These are phyloP conservation scores for Aspergillus mulundensis DNA, from an alignment of 495 filamentous ascomycete genomes.

Conservation along the genomic window DNA sequence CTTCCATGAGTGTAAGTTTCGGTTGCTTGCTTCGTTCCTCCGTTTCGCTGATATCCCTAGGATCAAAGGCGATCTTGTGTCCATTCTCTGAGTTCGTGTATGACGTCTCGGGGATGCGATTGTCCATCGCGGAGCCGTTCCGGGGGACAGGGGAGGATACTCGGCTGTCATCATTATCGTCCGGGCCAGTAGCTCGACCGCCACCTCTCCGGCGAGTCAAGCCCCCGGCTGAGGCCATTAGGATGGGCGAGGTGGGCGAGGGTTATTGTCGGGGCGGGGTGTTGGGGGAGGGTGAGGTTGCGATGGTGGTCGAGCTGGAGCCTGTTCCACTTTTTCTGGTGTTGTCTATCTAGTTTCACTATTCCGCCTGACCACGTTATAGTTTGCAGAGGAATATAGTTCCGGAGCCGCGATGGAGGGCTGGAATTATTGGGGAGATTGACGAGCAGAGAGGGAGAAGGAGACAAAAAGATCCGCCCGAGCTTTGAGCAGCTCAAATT, in stretches of 20 bases:
- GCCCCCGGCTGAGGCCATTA: constrained; percentile 65
- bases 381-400: constrained; percentile 4
- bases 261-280: constrained; percentile 19
- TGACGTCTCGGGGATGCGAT: constrained; percentile 73
- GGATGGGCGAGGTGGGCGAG: constrained; percentile 15
- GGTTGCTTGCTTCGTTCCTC: constrained; percentile 96
- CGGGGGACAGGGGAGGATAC: constrained; percentile 66
- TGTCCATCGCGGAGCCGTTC: constrained; percentile 56
- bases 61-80: constrained; percentile 98
- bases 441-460: constrained; percentile 8
- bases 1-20: constrained; percentile 97
- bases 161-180: constrained; percentile 61
- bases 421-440: constrained; percentile 22
- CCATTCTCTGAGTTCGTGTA: constrained; percentile 94
- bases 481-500: constrained; percentile 4
- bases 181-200: constrained; percentile 53
- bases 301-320: constrained; percentile 15
- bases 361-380: not conserved
- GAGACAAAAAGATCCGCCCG: constrained; percentile 14
- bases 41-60: constrained; percentile 94
- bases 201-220: constrained; percentile 74
- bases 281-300: constrained; percentile 11
- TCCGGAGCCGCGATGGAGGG: constrained; percentile 14
- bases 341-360: constrained; percentile 7
- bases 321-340: constrained; percentile 27